Evolutionary conservation across 1,139 yeast genomes (phyloP), one percentile per base, ranked within the genome.

Genomic region (Sugiyamaella grinbergsii): DNA sequence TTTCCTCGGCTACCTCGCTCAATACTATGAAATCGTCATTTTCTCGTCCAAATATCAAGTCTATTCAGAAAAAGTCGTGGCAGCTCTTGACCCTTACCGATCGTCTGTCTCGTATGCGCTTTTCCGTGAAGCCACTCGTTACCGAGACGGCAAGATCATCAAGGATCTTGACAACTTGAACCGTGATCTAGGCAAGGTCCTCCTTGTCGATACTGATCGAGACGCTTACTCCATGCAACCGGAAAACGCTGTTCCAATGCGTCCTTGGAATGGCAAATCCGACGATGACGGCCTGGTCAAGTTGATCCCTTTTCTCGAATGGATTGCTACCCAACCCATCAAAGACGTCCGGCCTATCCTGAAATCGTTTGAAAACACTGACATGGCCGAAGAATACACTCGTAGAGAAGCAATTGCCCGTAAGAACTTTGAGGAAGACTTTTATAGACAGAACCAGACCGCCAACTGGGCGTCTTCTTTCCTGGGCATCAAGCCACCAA

Each of bases 11-110:
- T 93, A 93, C 71, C 77, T 93, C 63, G 87, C 96, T 5, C 96
- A 89, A 71, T 91, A 90, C 74, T 93, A 93, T 71, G 99, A 93
- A 72, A 85, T 93, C 66, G 98, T 94, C 51, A 74, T 94, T 49
- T 93, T 93, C 68, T 81, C 94, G 31, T 82, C 90, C 55, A 87
- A 88, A 69, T 85, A 86, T 64, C 86, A 84, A 80, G 85, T 86
- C 74, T 85, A 85, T 68, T 82, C 94, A 54, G 97, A 91, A 66
- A 85, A 80, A 62, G 80, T 90, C 42, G 90, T 90, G 48, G 82
- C 83, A 58, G 90, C 90, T 71, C 78, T 93, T 64, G 99, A 93
- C 70, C 98, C 98, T 19, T 82, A 85, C 71, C 91, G 86, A 65
- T 95, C 95, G 5, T 88, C 82, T 57, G 80, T 93, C 61, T 85